Evolutionary conservation across 2,329 filamentous ascomycete species (phyloP), one percentile per base, ranked within the genome.

Genomic region (Fusarium sp.): DNA sequence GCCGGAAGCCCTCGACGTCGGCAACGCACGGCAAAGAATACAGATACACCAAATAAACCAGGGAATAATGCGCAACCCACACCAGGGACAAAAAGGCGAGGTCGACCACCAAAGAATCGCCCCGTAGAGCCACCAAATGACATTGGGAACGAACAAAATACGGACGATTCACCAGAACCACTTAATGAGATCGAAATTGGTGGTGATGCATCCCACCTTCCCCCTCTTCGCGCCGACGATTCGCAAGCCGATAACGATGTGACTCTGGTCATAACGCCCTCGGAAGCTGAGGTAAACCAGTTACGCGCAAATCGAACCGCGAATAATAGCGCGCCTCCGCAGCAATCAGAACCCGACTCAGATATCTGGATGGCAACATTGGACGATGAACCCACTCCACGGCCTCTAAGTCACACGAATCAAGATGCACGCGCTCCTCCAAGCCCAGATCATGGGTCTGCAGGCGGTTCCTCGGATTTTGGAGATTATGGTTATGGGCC

Each of bases 361-460:
- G 82, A 84, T 67, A 79, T 84, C 20, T 84, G 82, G 82, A 80
- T 84, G 71, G 77, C 77, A 27, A 80, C 79, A 9, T 42, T 81
- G 36, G 79, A 79, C 2, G 75, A 82, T 39, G 74, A 81, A 31
- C 71, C 73, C 15, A 81, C 79, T 0, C 80, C 80, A 11, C 74
- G 69, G 23, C 72, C 76, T 18, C 35, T 64, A 37, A 66, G 58
- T 33, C 71, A 58, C 25, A 49, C 54, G 21, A 53, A 55, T 23
- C 63, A 65, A 46, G 49, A 63, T 36, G 43, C 25, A 5, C 60
- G 55, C 6, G 47, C 42, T 17, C 62, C 66, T 17, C 54, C 68
- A 18, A 64, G 67, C 11, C 56, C 65, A 8, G 51, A 46, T 20
- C 40, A 61, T 36, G 59, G 66, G 11, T 53, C 54, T 11, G 71